phyloP scores from a whole-genome alignment of 345 rosid species.

The Syzygium jambos region DNA sequence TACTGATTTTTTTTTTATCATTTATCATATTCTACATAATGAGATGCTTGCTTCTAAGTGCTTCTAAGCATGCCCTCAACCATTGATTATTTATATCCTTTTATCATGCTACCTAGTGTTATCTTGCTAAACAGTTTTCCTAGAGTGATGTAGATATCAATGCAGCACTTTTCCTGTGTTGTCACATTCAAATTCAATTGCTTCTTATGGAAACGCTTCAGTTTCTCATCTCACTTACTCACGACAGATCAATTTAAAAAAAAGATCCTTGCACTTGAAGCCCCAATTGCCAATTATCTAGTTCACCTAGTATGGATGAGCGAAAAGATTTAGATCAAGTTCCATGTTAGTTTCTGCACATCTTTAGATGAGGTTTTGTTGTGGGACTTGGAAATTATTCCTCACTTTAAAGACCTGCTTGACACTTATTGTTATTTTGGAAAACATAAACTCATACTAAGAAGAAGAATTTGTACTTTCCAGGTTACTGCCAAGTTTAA shows the following conservation, averaged over 20 bases:
- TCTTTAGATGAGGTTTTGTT: background rate
- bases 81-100: background rate
- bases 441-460: background rate
- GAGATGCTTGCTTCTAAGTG: background rate
- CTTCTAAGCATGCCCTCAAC: background rate
- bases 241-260: background rate
- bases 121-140: background rate
- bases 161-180: background rate
- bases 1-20: background rate
- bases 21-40: background rate
- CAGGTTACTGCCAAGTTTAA: constrained; percentile 69
- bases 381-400: background rate
- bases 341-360: background rate
- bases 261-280: background rate
- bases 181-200: background rate
- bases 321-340: background rate
- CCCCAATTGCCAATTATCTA: background rate
- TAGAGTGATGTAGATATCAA: background rate
- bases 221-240: background rate
- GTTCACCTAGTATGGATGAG: background rate
- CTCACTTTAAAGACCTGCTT: background rate
- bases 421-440: background rate
- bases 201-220: background rate
- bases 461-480: background rate
- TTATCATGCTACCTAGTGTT: background rate